Percentiles rank a stretch among this genome's conserved stretches.
These are phyloP conservation scores for Naganishia antarctica DNA, from an alignment of 768 basidiomycete genomes.

Conservation along the genomic window DNA sequence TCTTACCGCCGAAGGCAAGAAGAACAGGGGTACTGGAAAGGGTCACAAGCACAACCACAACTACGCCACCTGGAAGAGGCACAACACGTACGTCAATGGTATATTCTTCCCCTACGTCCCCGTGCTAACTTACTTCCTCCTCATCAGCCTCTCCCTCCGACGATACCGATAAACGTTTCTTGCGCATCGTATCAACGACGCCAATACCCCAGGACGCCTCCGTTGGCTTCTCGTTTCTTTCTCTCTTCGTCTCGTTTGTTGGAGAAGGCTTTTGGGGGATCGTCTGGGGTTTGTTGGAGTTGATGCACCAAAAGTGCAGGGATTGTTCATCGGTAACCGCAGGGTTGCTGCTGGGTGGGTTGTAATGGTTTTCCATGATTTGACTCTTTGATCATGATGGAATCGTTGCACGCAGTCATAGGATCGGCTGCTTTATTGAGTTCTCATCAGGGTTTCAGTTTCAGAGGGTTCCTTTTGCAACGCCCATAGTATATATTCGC, in stretches of 20 bases:
- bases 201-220: neutral
- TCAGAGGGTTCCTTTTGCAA: no score
- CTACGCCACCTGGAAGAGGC: conserved; percentile 88
- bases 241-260: neutral
- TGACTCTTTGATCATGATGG: neutral
- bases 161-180: conserved; percentile 49
- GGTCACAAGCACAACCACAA: conserved; percentile 91
- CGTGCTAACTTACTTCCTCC: neutral
- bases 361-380: conserved; percentile 4
- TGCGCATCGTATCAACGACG: neutral
- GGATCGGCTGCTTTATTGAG: no score
- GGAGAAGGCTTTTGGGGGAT: neutral
- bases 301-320: neutral
- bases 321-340: neutral
- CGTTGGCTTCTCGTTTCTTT: neutral
- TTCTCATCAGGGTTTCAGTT: no score
- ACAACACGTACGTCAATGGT: conserved; percentile 66
- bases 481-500: no score
- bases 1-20: conserved; percentile 92
- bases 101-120: conserved; percentile 23
- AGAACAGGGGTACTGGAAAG: conserved; percentile 97
- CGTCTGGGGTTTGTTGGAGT: neutral
- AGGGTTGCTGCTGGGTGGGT: neutral
- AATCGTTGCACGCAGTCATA: neutral
- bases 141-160: conserved; percentile 47